Conservation (phyloP, 352 stramenopile species). For the Aphanomyces stellatus region DNA sequence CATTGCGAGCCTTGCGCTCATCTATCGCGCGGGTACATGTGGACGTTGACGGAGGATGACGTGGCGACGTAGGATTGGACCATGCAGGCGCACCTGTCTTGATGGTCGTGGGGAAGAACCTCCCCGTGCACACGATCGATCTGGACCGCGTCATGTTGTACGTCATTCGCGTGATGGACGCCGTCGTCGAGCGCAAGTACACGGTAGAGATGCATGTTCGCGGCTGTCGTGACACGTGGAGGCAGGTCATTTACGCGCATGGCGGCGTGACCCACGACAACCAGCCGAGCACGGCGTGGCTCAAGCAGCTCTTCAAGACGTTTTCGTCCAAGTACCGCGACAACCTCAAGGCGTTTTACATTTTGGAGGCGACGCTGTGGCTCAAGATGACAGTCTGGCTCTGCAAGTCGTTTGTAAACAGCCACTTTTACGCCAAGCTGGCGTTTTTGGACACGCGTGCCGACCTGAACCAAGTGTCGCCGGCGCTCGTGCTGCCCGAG, state of each 20-base stretch:
- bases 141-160: slow-evolving; percentile 68
- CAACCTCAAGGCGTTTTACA: slow-evolving; percentile 70
- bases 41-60: too few relatives aligned
- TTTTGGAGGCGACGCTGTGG: slow-evolving; percentile 62
- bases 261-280: slow-evolving; percentile 35
- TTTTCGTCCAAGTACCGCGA: slow-evolving; percentile 44
- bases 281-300: slow-evolving; percentile 49
- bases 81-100: slow-evolving; percentile 56
- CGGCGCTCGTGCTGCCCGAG: slow-evolving; percentile 34
- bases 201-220: slow-evolving; percentile 35
- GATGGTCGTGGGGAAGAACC: slow-evolving; percentile 52
- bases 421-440: slow-evolving; percentile 65
- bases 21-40: slow-evolving; percentile 35
- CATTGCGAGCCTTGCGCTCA: slow-evolving; percentile 41
- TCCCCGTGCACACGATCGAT: slow-evolving; percentile 36
- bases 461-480: slow-evolving; percentile 46
- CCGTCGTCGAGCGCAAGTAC: slow-evolving; percentile 44
- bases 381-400: slow-evolving; percentile 67
- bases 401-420: slow-evolving; percentile 49
- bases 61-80: slow-evolving; percentile 44
- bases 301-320: slow-evolving; percentile 55
- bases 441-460: slow-evolving; percentile 47
- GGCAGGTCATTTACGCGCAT: slow-evolving; percentile 48
- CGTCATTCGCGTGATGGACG: slow-evolving; percentile 55
- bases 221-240: too few relatives aligned